Base-by-base conservation (phyloP, 805 yeast genomes). In the Kazachstania viticola region DNA sequence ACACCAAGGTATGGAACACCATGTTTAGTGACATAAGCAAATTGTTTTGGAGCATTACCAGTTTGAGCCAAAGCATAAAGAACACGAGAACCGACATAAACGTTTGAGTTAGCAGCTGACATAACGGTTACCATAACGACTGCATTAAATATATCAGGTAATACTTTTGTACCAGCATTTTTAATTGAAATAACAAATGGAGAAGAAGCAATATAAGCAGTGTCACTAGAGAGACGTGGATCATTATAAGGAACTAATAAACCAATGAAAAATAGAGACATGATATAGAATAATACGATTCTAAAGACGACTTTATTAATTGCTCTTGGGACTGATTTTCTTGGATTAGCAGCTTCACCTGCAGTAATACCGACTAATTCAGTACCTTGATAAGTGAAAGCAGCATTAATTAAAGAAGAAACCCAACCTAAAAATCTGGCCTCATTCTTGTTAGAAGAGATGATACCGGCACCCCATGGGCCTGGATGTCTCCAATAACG, bases 81-180 rank as follows among this genome's bases (percentile, higher is more conserved):
- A 21, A 73, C 62, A 55, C 85, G 63, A 4, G 83, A 74, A 27
- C 80, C 75, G 44, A 73, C 68, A 55, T 76, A 76, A 17, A 77
- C 64, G 48, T 75, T 74, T n/a, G 83, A 74, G 60, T 77, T 78
- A 46, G 75, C 84, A 19, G 84, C 83, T 14, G 84, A 76, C 27
- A 75, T 62, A 34, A 76, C 67, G 17, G 83, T 72, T 22, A 65
- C 41, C 29, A 78, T 51, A 36, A 78, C 71, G 30, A 76, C 74
- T 18, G 75, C 84, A 50, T 78, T 78, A 56, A 77, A 72, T 35
- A 78, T 71, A 44, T 68, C 62, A 30, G 82, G 79, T 34, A 78
- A 58, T 3, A 75, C 65, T 36, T 58, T 60, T 18, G 82, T 75
- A 21, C 81, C 81, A 7, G 74, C 65, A 55, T 73, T 74, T 34